phyloP scores from a whole-genome alignment of 2,329 filamentous ascomycete species.

The Endoconidiophora polonica region DNA sequence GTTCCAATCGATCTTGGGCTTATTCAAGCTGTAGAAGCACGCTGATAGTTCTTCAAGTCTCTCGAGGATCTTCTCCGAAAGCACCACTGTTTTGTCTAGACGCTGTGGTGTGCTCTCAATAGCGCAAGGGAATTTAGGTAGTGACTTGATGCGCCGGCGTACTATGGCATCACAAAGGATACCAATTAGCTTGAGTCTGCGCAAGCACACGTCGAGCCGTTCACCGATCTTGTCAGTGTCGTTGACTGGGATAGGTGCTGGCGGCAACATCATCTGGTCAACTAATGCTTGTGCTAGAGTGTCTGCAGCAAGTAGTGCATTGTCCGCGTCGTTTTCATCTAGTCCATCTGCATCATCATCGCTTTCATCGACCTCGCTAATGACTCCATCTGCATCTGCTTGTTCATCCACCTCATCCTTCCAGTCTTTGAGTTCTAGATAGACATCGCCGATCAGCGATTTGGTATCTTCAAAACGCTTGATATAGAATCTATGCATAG shows the following conservation, averaged over 20 bases:
- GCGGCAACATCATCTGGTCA: conserved; percentile 50
- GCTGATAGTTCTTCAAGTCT: conserved; percentile 53
- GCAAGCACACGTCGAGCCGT: conserved; percentile 47
- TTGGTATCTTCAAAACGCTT: not conserved
- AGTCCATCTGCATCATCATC: conserved; percentile 29
- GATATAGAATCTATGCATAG: not conserved
- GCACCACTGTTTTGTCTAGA: conserved; percentile 38
- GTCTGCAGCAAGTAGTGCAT: conserved; percentile 28
- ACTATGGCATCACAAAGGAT: conserved; percentile 52
- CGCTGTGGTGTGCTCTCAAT: conserved; percentile 21
- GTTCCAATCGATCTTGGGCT: conserved; percentile 36
- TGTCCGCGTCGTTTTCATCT: conserved; percentile 37
- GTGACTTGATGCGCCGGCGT: conserved; percentile 50
- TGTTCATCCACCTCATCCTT: conserved; percentile 31
- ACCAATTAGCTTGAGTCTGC: conserved; percentile 48
- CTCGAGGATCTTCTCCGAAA: conserved; percentile 45
- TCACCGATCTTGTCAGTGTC: conserved; percentile 47
- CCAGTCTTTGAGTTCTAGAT: conserved; percentile 1
- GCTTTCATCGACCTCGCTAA: not conserved
- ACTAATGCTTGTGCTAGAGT: conserved; percentile 35
- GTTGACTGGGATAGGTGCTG: conserved; percentile 42
- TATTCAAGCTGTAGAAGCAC: conserved; percentile 55
- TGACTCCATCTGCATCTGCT: conserved; percentile 33
- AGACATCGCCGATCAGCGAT: conserved; percentile 1
- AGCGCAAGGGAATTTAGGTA: conserved; percentile 26